Percentiles rank a stretch among this genome's conserved stretches.
Conservation (phyloP, 257 asterid genomes). For the Rubia yunnanensis region DNA sequence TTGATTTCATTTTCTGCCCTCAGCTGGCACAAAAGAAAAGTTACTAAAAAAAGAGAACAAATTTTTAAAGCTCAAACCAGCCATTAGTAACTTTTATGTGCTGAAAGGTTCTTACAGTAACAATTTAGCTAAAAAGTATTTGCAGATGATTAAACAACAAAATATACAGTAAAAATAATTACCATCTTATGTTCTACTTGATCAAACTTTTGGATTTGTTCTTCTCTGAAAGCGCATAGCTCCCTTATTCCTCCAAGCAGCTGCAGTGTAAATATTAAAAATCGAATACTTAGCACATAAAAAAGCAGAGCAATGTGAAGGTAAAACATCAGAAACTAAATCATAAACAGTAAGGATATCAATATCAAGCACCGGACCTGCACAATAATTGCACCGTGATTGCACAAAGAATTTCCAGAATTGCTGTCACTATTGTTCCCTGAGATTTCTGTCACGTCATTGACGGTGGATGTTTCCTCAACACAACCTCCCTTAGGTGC, state of each 20-base stretch:
- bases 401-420: too few relatives aligned
- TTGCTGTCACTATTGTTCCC: constrained; percentile 20
- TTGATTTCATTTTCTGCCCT: constrained; percentile 50
- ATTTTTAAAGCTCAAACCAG: too few relatives aligned
- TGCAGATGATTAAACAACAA: neutral
- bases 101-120: too few relatives aligned
- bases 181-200: constrained; percentile 60
- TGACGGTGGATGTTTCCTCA: constrained; percentile 24
- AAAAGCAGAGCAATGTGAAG: neutral
- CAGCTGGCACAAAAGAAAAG: constrained; percentile 30
- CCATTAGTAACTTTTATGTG: too few relatives aligned
- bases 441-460: constrained; percentile 23
- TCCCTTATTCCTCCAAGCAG: constrained; percentile 43
- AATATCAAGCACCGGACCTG: constrained; percentile 34
- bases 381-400: constrained; percentile 29
- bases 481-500: constrained; percentile 16
- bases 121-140: neutral
- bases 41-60: neutral
- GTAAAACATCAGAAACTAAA: too few relatives aligned
- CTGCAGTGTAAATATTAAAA: constrained; percentile 23
- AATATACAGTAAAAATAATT: constrained; percentile 14
- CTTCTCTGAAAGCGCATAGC: too few relatives aligned
- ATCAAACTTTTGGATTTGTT: too few relatives aligned
- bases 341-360: constrained; percentile 8
- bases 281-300: neutral